These are phyloP conservation scores for Saprolegnia diclina DNA, from an alignment of 352 stramenopile genomes.

Conservation along the genomic window DNA sequence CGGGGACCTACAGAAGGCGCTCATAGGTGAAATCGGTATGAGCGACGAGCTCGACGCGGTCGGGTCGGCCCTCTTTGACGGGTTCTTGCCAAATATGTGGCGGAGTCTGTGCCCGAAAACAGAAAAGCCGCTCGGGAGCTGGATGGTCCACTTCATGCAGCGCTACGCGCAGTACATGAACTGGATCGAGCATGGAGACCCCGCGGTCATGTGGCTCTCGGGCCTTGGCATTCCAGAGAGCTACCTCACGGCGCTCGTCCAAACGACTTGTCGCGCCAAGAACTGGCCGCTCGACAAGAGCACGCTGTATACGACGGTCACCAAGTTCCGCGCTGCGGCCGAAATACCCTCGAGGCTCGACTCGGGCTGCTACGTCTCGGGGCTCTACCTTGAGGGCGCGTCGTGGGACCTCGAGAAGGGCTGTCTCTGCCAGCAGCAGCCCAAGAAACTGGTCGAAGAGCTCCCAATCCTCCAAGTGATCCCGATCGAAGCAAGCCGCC, in stretches of 20 bases:
- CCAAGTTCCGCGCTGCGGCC: conserved; percentile 53
- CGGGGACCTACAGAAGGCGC: conserved; percentile 86
- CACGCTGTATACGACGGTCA: conserved; percentile 91
- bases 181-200: conserved; percentile 88
- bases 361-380: conserved; percentile 87
- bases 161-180: conserved; percentile 87
- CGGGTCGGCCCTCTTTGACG: conserved; percentile 89
- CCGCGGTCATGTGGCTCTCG: conserved; percentile 91
- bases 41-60: conserved; percentile 92
- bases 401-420: conserved; percentile 82
- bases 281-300: conserved; percentile 95
- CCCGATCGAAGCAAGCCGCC: conserved; percentile 90
- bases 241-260: conserved; percentile 93
- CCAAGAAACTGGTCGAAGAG: conserved; percentile 93
- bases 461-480: conserved; percentile 94
- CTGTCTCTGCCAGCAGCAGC: conserved; percentile 80
- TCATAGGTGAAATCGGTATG: conserved; percentile 95
- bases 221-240: conserved; percentile 93
- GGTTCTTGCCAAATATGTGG: conserved; percentile 91
- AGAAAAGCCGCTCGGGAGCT: conserved; percentile 92
- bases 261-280: conserved; percentile 89
- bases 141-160: conserved; percentile 91
- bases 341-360: conserved; percentile 67
- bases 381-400: conserved; percentile 91
- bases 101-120: conserved; percentile 86